Conservation (phyloP, 805 yeast species). For the Sugiyamaella valdiviana region DNA sequence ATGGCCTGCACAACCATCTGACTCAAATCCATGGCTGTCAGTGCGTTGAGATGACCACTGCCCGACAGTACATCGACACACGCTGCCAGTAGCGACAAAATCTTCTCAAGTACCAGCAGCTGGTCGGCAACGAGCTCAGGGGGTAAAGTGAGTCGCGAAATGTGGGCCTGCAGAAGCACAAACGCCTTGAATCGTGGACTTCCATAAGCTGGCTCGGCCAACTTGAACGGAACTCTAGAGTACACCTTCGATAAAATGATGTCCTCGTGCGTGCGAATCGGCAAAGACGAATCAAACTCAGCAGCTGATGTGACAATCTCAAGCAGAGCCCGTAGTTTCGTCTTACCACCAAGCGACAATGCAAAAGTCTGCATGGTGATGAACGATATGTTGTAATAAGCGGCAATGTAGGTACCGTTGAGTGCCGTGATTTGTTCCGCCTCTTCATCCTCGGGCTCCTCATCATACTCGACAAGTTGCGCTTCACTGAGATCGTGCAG, state of each 20-base stretch:
- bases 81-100: conserved; percentile 53
- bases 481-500: conserved; percentile 53
- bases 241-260: conserved; percentile 44
- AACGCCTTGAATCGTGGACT: conserved; percentile 66
- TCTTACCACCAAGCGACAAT: conserved; percentile 44
- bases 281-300: conserved; percentile 60
- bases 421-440: conserved; percentile 45
- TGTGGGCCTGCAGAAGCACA: conserved; percentile 71
- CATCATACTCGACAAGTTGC: conserved; percentile 55
- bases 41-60: conserved; percentile 72
- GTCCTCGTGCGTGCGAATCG: conserved; percentile 59
- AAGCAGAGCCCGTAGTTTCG: conserved; percentile 55
- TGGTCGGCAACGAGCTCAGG: conserved; percentile 57
- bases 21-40: conserved; percentile 76
- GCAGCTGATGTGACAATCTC: conserved; percentile 60
- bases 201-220: conserved; percentile 33
- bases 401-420: conserved; percentile 67
- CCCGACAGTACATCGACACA: conserved; percentile 70
- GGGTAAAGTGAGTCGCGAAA: conserved; percentile 59
- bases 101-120: conserved; percentile 42
- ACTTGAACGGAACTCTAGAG: conserved; percentile 57
- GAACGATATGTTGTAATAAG: conserved; percentile 63
- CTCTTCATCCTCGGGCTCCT: conserved; percentile 34
- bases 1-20: conserved; percentile 86
- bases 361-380: conserved; percentile 59